phyloP scores from a whole-genome alignment of 2,329 filamentous ascomycete genomes.

The Coniochaeta prunicola region DNA sequence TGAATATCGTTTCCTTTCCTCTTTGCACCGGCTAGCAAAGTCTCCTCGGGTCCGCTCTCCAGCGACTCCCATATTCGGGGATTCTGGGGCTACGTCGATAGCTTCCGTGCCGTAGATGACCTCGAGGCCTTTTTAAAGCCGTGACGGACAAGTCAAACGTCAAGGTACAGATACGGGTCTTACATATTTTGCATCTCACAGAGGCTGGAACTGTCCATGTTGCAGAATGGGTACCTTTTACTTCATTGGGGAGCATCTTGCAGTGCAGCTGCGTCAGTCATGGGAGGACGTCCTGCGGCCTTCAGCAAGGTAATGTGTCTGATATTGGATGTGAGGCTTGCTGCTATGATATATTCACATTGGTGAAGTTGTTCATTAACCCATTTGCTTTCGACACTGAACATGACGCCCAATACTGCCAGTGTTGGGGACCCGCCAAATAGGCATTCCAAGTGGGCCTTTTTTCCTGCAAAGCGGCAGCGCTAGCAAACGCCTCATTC shows the following conservation, averaged over 20 bases:
- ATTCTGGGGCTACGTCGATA: constrained; percentile 51
- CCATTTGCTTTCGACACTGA: no score
- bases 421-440: no score
- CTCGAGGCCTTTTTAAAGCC: constrained; percentile 52
- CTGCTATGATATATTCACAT: no score
- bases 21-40: constrained; percentile 44
- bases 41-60: constrained; percentile 38
- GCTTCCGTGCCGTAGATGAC: constrained; percentile 53
- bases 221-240: not conserved
- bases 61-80: constrained; percentile 35
- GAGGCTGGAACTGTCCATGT: not conserved
- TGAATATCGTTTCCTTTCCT: not conserved
- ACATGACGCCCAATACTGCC: no score
- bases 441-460: not conserved
- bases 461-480: not conserved
- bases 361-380: no score
- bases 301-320: no score
- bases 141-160: constrained; percentile 45
- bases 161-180: constrained; percentile 62
- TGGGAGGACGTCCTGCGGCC: no score
- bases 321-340: no score
- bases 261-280: no score
- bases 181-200: constrained; percentile 32
- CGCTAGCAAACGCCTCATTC: constrained; percentile 10
- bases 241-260: no score